These are phyloP conservation scores for Ustilago vetiveriae DNA, from an alignment of 1,284 basidiomycete species.

Conservation along the genomic window DNA sequence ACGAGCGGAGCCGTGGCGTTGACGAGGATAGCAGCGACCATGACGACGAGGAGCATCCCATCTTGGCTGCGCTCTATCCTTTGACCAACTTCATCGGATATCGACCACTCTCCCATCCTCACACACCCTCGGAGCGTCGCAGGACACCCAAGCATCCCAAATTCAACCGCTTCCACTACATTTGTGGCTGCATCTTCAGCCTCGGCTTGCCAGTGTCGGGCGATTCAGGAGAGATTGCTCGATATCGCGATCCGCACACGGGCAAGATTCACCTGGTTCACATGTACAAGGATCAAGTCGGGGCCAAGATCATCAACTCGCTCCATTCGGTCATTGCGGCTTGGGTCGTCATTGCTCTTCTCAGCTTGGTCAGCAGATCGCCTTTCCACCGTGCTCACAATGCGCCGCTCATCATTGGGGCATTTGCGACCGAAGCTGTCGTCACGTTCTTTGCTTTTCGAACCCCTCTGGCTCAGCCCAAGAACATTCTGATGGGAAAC, in stretches of 20 bases:
- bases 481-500: constrained; percentile 58
- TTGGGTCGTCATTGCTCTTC: constrained; percentile 31
- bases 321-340: constrained; percentile 38
- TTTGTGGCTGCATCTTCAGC: constrained; percentile 28
- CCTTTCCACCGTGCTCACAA: constrained; percentile 31
- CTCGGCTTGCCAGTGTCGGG: constrained; percentile 31
- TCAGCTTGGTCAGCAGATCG: constrained; percentile 23
- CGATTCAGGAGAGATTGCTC: constrained; percentile 13
- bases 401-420: constrained; percentile 39
- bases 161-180: constrained; percentile 42
- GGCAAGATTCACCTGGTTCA: constrained; percentile 20
- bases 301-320: constrained; percentile 29
- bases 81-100: constrained; percentile 43
- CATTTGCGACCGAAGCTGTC: constrained; percentile 60
- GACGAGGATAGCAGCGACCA: not conserved
- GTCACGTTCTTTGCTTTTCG: constrained; percentile 53
- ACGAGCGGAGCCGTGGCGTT: not conserved
- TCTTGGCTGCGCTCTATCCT: constrained; percentile 28
- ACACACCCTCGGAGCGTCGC: constrained; percentile 24
- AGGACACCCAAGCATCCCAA: constrained; percentile 1
- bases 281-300: constrained; percentile 34
- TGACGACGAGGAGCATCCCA: constrained; percentile 12
- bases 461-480: constrained; percentile 53
- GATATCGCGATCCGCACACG: constrained; percentile 32
- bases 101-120: constrained; percentile 38